These are phyloP conservation scores for Lactarius vividus DNA, from an alignment of 768 basidiomycete genomes.

Conservation along the genomic window DNA sequence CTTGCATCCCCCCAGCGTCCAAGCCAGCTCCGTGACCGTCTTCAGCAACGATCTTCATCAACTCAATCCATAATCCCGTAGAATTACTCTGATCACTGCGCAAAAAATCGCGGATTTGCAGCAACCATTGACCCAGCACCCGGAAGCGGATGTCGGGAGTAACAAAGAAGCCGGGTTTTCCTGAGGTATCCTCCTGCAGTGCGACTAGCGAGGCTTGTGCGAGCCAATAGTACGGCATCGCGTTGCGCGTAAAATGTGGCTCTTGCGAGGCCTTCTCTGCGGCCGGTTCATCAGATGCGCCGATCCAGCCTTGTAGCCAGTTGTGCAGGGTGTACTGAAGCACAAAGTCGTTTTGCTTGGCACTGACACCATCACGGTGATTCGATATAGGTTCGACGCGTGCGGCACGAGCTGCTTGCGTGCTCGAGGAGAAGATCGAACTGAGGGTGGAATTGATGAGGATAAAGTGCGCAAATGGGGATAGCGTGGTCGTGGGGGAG, in stretches of 20 bases:
- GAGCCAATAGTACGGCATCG: constrained; percentile 55
- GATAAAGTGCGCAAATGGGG: constrained; percentile 30
- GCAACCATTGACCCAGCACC: constrained; percentile 26
- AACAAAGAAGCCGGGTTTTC: constrained; percentile 25
- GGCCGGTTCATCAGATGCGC: constrained; percentile 15
- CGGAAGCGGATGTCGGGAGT: constrained; percentile 24
- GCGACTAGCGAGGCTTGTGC: constrained; percentile 47
- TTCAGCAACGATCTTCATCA: constrained; percentile 25
- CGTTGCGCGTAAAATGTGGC: constrained; percentile 28
- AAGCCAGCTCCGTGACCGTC: constrained; percentile 15
- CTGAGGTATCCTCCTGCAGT: constrained; percentile 43
- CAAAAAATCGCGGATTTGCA: constrained; percentile 24
- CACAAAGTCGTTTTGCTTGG: constrained; percentile 31
- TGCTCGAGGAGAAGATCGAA: constrained; percentile 19
- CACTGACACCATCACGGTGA: not conserved
- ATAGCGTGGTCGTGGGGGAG: constrained; percentile 4
- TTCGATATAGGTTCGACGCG: constrained; percentile 3
- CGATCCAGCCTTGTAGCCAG: constrained; percentile 51
- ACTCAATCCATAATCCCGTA: constrained; percentile 24
- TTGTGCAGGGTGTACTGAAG: constrained; percentile 50
- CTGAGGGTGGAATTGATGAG: constrained; percentile 31
- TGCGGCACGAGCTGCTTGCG: not conserved
- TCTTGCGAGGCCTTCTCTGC: constrained; percentile 20
- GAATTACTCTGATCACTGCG: constrained; percentile 22
- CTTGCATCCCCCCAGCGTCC: constrained; percentile 13